Base-by-base conservation (phyloP, 441 rosid species). In the Manihot esculenta region DNA sequence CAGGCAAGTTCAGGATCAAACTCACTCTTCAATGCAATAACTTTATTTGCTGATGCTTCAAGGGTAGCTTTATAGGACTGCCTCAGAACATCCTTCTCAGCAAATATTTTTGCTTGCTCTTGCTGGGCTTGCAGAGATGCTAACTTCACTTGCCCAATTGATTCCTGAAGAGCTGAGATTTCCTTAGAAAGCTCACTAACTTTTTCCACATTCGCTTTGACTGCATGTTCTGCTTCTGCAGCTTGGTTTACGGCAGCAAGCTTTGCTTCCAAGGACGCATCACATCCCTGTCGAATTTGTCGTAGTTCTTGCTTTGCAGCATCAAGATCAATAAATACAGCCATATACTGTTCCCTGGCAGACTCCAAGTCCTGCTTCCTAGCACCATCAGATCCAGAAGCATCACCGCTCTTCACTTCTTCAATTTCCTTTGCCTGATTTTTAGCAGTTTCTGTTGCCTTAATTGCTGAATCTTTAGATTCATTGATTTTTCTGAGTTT, bases 61-160 rank as follows among this genome's bases (percentile, higher is more conserved):
- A 86, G 75, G 72, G 79, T 79, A 69, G 86, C 86, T 81, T 81
- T 93, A 77, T 85, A 86, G 0, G 88, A 88, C 64, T 86, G 87
- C 79, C 76, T 81, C 74, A 69, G 86, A 38, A 81, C 76, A 80
- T 89, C 95, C 79, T 93, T 91, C 57, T 83, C 93, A 2, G 88
- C 57, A 72, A 88, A 88, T 54, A 91, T 84, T 81, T 86, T 86
- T 27, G 88, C 81, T 26, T 88, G 95, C 79, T 87, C 90, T 81
- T 91, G 90, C 20, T 81, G 85, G 0, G 90, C 74, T 80, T 89
- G 83, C 57, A 89, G 74, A 70, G 87, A 78, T 15, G 87, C 95
- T 74, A 85, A 85, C 83, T 87, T 95, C 13, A 86, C 89, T 80
- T 92, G 89, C 35, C 88, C 91, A 42, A 91, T 87, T 1, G 96